Evolutionary conservation across 495 filamentous ascomycete species (phyloP).

Genomic region (Peziza echinospora): DNA sequence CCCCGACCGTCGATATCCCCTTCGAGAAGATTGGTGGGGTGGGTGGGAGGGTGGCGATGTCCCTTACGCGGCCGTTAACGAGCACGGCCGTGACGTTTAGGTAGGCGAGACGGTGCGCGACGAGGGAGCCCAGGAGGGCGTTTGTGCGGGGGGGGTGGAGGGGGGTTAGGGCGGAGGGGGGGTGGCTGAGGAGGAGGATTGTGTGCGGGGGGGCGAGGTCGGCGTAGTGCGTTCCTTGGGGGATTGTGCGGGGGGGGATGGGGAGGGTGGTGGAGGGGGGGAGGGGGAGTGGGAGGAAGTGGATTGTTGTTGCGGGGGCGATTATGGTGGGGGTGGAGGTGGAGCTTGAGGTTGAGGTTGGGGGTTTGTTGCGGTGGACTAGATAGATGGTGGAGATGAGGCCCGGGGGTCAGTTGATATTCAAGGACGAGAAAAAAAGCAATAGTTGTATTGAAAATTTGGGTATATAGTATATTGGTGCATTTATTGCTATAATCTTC

Average conservation of each 20-base stretch:
- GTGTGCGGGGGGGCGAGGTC: neutral
- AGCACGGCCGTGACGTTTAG: conserved; percentile 31
- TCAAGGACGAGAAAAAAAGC: conserved; percentile 7
- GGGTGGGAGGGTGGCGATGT: too few species aligned
- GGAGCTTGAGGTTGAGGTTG: neutral
- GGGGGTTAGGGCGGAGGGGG: neutral
- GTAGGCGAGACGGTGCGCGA: conserved; percentile 38
- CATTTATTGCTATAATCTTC: neutral
- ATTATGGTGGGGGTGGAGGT: neutral
- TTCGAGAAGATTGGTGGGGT: too few species aligned
- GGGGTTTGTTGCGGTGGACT: neutral
- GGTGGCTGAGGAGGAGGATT: neutral
- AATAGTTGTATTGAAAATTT: neutral
- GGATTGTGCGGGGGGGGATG: neutral
- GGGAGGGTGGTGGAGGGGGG: neutral
- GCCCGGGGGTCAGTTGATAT: too few species aligned
- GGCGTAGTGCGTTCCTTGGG: neutral
- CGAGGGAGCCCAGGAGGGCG: conserved; percentile 46
- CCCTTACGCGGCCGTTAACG: conserved; percentile 39
- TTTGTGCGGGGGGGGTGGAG: neutral
- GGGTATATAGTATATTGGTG: neutral
- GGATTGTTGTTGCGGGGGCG: too few species aligned
- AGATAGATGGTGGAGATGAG: conserved; percentile 37
- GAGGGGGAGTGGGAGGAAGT: neutral
- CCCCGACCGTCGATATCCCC: too few species aligned